Evolutionary conservation across 192 early-diverging fungal species (phyloP).

Genomic region (Entophlyctis luteolus): DNA sequence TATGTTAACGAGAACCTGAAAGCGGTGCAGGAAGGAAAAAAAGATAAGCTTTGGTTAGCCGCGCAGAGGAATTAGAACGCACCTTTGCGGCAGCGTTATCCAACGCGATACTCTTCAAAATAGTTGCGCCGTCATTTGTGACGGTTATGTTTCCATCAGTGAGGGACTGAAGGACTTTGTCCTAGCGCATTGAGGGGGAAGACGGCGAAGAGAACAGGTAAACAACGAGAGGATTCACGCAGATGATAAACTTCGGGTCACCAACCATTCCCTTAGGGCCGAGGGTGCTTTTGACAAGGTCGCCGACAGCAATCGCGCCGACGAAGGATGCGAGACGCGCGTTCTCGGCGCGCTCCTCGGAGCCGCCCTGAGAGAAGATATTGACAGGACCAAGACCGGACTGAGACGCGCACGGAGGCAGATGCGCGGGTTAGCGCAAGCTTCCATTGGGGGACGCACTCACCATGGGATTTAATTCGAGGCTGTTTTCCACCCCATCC

Average conservation of each 20-base stretch:
- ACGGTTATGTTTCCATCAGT: constrained; percentile 76
- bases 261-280: constrained; percentile 97
- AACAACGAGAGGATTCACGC: neutral
- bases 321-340: constrained; percentile 96
- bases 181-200: constrained; percentile 44
- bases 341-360: constrained; percentile 96
- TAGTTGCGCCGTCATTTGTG: constrained; percentile 99
- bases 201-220: neutral
- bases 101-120: constrained; percentile 92
- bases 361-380: constrained; percentile 91
- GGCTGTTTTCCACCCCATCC: too few relatives aligned
- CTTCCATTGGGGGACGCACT: neutral
- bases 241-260: neutral
- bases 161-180: constrained; percentile 97
- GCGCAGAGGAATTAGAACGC: constrained; percentile 67
- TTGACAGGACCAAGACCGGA: constrained; percentile 68
- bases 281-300: constrained; percentile 94
- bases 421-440: neutral
- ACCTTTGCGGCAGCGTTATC: constrained; percentile 99
- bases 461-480: too few relatives aligned
- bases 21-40: neutral
- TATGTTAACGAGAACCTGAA: constrained; percentile 54
- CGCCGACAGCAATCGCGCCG: constrained; percentile 97
- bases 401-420: constrained; percentile 8
- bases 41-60: too few relatives aligned